Evolutionary conservation across 805 yeast genomes (phyloP).

Genomic region (Candida xiaguanensis): DNA sequence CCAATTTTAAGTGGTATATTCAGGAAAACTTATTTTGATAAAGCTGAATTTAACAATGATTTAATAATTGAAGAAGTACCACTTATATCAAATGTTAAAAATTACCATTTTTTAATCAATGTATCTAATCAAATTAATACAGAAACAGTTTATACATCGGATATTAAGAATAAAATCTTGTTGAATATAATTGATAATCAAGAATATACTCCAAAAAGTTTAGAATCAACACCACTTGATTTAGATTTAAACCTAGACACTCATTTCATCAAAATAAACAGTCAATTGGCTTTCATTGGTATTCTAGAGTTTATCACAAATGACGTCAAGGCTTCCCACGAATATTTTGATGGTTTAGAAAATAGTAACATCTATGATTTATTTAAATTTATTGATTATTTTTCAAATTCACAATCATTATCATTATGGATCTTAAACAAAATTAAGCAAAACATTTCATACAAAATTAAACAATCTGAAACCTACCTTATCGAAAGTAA

Average conservation of each 20-base stretch:
- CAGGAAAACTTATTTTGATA: slow-evolving; percentile 6
- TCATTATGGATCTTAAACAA: slow-evolving; percentile 19
- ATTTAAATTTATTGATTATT: slow-evolving; percentile 26
- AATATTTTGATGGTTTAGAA: slow-evolving; percentile 24
- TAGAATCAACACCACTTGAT: slow-evolving; percentile 25
- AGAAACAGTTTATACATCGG: slow-evolving; percentile 11
- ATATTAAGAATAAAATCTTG: slow-evolving; percentile 20
- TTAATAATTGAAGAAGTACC: slow-evolving; percentile 15
- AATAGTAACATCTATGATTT: slow-evolving; percentile 36
- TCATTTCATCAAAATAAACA: slow-evolving; percentile 32
- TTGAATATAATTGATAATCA: slow-evolving; percentile 36
- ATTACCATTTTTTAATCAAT: slow-evolving; percentile 7
- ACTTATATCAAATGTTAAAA: slow-evolving; percentile 9
- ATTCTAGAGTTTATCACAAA: slow-evolving; percentile 23
- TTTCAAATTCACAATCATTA: slow-evolving; percentile 21
- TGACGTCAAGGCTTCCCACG: slow-evolving; percentile 30
- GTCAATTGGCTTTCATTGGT: slow-evolving; percentile 23
- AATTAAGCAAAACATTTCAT: slow-evolving; percentile 13
- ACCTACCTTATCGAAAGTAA: slow-evolving; percentile 13
- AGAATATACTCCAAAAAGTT: slow-evolving; percentile 34
- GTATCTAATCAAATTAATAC: slow-evolving; percentile 6
- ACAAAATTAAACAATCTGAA: slow-evolving; percentile 13
- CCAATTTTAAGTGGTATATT: slow-evolving; percentile 9
- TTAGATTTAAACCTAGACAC: slow-evolving; percentile 14
- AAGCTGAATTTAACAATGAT: slow-evolving; percentile 11